Evolutionary conservation across 352 stramenopile species (phyloP).

Genomic region (Phytophthora nicotianae): DNA sequence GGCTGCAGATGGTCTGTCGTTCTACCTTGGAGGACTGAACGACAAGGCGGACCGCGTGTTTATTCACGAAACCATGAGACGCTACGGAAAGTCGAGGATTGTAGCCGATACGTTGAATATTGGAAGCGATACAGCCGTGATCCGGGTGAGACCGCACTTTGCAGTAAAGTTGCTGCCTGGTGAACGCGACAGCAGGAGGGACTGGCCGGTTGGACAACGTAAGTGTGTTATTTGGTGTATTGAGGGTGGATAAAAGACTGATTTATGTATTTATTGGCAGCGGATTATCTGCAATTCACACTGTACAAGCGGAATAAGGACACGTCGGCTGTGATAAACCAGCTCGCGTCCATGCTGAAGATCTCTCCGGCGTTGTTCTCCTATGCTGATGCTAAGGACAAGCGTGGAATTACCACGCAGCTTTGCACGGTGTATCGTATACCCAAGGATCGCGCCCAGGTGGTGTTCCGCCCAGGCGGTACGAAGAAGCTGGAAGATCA

Average conservation of each 20-base stretch:
- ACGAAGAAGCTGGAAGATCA: conserved; percentile 64
- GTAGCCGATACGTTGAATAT: conserved; percentile 90
- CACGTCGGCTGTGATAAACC: conserved; percentile 83
- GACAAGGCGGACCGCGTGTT: conserved; percentile 90
- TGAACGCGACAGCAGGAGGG: conserved; percentile 58
- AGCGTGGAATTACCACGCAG: conserved; percentile 95
- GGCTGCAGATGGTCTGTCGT: conserved; percentile 53
- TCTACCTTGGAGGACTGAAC: conserved; percentile 77
- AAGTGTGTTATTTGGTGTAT: conserved; percentile 19
- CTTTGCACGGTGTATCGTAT: conserved; percentile 92
- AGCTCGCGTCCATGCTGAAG: conserved; percentile 76
- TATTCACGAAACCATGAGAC: conserved; percentile 91
- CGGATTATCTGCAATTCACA: conserved; percentile 95
- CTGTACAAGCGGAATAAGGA: conserved; percentile 98
- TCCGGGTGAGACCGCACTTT: conserved; percentile 67
- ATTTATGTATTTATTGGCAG: conserved; percentile 38
- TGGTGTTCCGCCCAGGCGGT: conserved; percentile 41
- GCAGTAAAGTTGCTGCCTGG: conserved; percentile 45
- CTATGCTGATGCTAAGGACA: conserved; percentile 97
- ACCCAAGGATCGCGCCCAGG: conserved; percentile 61
- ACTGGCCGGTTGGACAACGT: conserved; percentile 81
- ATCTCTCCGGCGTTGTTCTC: conserved; percentile 76
- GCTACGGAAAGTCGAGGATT: conserved; percentile 76
- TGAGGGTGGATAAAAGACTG: conserved; percentile 10
- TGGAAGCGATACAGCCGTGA: conserved; percentile 71